Evolutionary conservation across 129 eudicot species (phyloP), one percentile per base, ranked within the genome.

Genomic region (Flaveria brownii): DNA sequence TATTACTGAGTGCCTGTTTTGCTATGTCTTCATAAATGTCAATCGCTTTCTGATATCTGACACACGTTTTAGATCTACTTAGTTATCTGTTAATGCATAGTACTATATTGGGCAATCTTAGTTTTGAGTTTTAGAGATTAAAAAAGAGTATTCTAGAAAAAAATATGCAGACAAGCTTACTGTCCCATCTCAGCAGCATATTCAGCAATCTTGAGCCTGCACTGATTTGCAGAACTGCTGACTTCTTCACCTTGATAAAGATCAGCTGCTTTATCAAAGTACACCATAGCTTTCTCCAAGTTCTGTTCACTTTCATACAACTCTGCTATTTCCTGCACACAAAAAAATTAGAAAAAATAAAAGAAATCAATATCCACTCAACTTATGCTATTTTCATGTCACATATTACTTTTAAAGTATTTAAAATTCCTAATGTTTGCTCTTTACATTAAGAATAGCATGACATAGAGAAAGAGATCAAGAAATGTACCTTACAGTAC

Each of bases 321-420:
- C 68, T 88, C 95, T 12, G 95, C 95, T 49, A 91, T 91, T 85
- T 91, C 97, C 97, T 91, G 84, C 73, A 67, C 14, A 63, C 2
- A 26, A 26, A 26, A 25, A 26, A 30, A 4, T 2, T 2, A 5
- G 5, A 36, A 36, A 36, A 36, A 36, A 76, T 9, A 57, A 67
- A 67, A 14, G 36, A 25, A 59, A 23, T 59, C 33, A 22, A 23
- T 11, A 23, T 23, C 36, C 36, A 22, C 16, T 56, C 28, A 16
- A 56, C 62, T 56, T 55, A 2, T 55, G 64, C 3, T 57, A 20
- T 20, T 3, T 57, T 20, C 15, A 17, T 70, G 45, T 49, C 41
- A 23, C 14, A 39, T 15, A 26, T 50, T 62, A 25, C 11, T 50
- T 51, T 51, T 52, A 7, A 70, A 16, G 33, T 43, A 47, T 14